Evolutionary conservation across 495 filamentous ascomycete species (phyloP).

Genomic region (Podospora comata): DNA sequence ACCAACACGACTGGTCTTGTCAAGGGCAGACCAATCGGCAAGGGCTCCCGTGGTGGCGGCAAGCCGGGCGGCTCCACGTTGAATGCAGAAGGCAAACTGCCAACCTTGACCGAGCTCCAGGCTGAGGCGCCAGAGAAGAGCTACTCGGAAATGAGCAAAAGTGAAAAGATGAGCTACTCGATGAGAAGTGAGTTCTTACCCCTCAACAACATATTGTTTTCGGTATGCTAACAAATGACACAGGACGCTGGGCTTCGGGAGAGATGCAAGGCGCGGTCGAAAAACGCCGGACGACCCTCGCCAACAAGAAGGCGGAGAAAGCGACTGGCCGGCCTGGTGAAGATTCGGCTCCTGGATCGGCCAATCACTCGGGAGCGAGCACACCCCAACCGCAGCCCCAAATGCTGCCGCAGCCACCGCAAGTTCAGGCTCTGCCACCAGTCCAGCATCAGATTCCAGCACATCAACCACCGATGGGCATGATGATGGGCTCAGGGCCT

Average conservation of each 20-base stretch:
- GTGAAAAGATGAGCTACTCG: conserved; percentile 51
- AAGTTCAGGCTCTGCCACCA: conserved; percentile 5
- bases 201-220: neutral
- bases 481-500: neutral
- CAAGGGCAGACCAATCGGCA: conserved; percentile 20
- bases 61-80: conserved; percentile 1
- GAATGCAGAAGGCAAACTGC: conserved; percentile 13
- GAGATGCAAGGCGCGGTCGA: conserved; percentile 49
- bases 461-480: conserved; percentile 10
- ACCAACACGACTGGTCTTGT: conserved; percentile 26
- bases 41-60: conserved; percentile 16
- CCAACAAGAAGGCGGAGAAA: conserved; percentile 45
- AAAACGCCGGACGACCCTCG: conserved; percentile 49
- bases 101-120: neutral
- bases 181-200: conserved; percentile 44
- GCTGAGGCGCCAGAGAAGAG: conserved; percentile 35
- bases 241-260: conserved; percentile 50
- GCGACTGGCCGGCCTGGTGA: conserved; percentile 14
- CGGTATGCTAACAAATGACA: conserved; percentile 23
- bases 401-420: neutral
- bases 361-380: conserved; percentile 11
- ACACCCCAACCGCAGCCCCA: conserved; percentile 13
- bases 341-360: neutral
- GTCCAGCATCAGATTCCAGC: conserved; percentile 10
- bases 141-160: conserved; percentile 51